phyloP scores from a whole-genome alignment of 495 filamentous ascomycete species.

The Xylaria nigripes region DNA sequence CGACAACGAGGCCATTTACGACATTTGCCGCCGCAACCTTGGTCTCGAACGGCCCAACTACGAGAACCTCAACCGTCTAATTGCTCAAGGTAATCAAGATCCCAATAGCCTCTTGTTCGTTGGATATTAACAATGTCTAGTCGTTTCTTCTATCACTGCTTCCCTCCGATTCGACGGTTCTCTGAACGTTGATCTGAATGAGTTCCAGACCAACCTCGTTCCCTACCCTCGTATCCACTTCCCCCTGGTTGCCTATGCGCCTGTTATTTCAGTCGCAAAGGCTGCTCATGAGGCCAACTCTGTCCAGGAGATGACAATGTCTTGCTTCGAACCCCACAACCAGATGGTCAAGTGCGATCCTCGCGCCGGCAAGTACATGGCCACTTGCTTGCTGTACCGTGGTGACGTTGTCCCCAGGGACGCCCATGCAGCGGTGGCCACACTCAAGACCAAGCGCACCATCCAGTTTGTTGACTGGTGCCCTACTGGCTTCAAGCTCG shows the following conservation, averaged over 20 bases:
- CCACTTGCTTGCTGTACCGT: constrained; percentile 94
- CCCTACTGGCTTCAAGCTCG: constrained; percentile 99
- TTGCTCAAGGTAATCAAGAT: constrained; percentile 69
- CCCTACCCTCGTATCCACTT: constrained; percentile 99
- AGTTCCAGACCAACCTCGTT: constrained; percentile 99
- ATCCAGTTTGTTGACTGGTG: constrained; percentile 99
- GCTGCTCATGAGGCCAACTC: constrained; percentile 92
- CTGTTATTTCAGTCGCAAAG: constrained; percentile 88
- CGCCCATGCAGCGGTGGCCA: constrained; percentile 80
- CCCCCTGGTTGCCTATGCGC: constrained; percentile 92
- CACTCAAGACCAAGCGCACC: constrained; percentile 95
- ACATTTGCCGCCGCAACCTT: constrained; percentile 96
- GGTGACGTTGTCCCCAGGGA: constrained; percentile 97
- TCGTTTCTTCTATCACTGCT: constrained; percentile 96
- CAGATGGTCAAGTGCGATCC: constrained; percentile 99
- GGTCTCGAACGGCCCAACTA: constrained; percentile 94
- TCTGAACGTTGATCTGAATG: constrained; percentile 97
- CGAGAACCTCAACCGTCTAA: constrained; percentile 96
- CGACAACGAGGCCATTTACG: constrained; percentile 99
- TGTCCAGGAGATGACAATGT: constrained; percentile 79
- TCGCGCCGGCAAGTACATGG: constrained; percentile 99
- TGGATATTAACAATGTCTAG: constrained; percentile 35
- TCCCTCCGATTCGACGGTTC: constrained; percentile 98
- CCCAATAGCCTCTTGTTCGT: neutral
- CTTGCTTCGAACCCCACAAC: constrained; percentile 72